phyloP scores from a whole-genome alignment of 2,329 filamentous ascomycete species.

The Phaeosphaeria sp. region DNA sequence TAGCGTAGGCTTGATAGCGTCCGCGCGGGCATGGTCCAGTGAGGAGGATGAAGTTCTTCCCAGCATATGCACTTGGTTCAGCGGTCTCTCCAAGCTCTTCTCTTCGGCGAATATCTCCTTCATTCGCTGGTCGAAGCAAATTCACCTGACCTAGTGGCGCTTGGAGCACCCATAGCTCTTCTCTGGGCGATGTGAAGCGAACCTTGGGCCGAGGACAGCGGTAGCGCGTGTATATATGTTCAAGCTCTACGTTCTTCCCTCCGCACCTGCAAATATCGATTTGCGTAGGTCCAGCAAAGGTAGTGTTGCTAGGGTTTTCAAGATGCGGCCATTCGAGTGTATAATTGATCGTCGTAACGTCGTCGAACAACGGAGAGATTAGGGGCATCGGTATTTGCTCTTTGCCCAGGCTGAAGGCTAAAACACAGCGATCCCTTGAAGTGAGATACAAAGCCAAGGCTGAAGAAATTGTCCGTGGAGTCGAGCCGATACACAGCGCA shows the following conservation, averaged over 20 bases:
- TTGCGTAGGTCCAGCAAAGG: slow-evolving; percentile 33
- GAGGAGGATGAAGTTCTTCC: slow-evolving; percentile 33
- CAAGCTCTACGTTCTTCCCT: slow-evolving; percentile 15
- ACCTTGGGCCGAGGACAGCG: slow-evolving; percentile 33
- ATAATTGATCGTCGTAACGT: slow-evolving; percentile 47
- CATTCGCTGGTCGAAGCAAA: slow-evolving; percentile 34
- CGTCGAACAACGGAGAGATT: slow-evolving; percentile 39
- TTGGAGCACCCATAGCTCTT: slow-evolving; percentile 36
- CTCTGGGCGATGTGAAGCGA: slow-evolving; percentile 17
- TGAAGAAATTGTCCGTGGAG: background rate
- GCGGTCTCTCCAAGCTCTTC: slow-evolving; percentile 30
- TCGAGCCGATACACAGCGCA: background rate
- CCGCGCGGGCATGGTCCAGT: slow-evolving; percentile 40
- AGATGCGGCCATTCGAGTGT: slow-evolving; percentile 34
- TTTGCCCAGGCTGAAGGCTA: background rate
- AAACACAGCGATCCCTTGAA: background rate
- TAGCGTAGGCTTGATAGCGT: slow-evolving; percentile 43
- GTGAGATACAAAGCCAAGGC: background rate
- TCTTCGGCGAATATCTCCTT: slow-evolving; percentile 19
- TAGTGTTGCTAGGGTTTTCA: slow-evolving; percentile 38
- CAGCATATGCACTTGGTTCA: slow-evolving; percentile 33
- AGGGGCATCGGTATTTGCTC: slow-evolving; percentile 24
- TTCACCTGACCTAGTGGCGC: slow-evolving; percentile 33
- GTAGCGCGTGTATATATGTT: slow-evolving; percentile 42
- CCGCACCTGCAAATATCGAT: slow-evolving; percentile 36